Conservation (phyloP, 1,284 basidiomycete genomes). For the Apiotrichum porosum region DNA sequence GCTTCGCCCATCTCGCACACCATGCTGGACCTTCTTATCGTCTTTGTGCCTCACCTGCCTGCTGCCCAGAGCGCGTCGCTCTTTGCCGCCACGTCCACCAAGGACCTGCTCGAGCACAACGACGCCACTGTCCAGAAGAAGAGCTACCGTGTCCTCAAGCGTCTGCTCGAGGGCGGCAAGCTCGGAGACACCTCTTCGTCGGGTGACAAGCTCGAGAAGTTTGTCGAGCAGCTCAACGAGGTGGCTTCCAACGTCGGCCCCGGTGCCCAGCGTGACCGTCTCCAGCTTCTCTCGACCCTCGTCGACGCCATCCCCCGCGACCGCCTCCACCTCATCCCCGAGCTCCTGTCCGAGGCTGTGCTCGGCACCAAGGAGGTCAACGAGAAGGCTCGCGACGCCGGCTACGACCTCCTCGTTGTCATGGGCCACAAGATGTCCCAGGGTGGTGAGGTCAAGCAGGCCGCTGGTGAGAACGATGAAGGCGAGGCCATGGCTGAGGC, state of each 20-base stretch:
- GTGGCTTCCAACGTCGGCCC: slow-evolving; percentile 63
- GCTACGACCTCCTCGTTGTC: slow-evolving; percentile 82
- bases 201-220: slow-evolving; percentile 54
- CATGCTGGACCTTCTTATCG: slow-evolving; percentile 82
- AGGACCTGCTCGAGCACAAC: slow-evolving; percentile 53
- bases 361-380: slow-evolving; percentile 98
- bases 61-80: slow-evolving; percentile 58
- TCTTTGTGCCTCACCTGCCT: slow-evolving; percentile 76
- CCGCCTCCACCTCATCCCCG: slow-evolving; percentile 77
- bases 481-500: slow-evolving; percentile 59
- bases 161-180: slow-evolving; percentile 62
- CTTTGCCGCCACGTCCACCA: slow-evolving; percentile 54
- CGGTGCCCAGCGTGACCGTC: slow-evolving; percentile 88
- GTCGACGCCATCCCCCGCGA: slow-evolving; percentile 65
- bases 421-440: slow-evolving; percentile 90
- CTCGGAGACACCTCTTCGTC: slow-evolving; percentile 48
- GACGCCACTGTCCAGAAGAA: slow-evolving; percentile 94
- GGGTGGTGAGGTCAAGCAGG: slow-evolving; percentile 77
- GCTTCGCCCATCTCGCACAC: slow-evolving; percentile 60
- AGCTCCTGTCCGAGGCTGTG: slow-evolving; percentile 89
- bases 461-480: slow-evolving; percentile 67
- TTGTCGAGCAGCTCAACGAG: slow-evolving; percentile 59
- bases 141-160: slow-evolving; percentile 80
- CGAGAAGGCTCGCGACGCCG: slow-evolving; percentile 80
- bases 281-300: slow-evolving; percentile 69